Base-by-base conservation (phyloP, 163 green algal genomes). In the Scenedesmus sp. region DNA sequence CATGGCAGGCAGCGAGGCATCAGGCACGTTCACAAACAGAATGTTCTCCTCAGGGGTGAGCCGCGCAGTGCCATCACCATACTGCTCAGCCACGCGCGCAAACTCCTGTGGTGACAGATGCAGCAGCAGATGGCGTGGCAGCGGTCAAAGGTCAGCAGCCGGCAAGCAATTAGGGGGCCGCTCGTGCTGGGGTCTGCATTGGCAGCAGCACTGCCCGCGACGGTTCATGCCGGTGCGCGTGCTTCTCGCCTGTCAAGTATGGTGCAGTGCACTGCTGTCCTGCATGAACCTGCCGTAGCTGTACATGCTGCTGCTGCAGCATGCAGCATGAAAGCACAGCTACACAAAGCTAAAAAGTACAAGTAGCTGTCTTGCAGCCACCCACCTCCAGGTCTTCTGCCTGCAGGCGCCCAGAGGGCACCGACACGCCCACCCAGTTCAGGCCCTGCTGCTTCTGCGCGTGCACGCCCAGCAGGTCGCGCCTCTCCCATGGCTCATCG, bases 1-100 rank as follows among this genome's bases (percentile, higher is more conserved):
- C 93, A 99, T 94, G 1, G 90, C 96, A 3, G 96, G 94, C 81
- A 99, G 88, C 55, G 97, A 97, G 54, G 86, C 95, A 82, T 99
- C 94, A 0, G 96, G 96, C 3, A 99, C 94, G 92, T 99, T 98
- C 56, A 96, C 93, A 87, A 99, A 97, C 0, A 99, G 77, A 6
- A 99, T 92, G 93, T 99, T 99, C 95, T 99, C 96, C 94, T 99
- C 98, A 83, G 99, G 98, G 5, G 98, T 99, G 54, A 99, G 90
- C 2, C 98, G 96, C 77, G 99, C 85, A 7, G 97, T 98, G 60
- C 98, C 97, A 91, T 97, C 96, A 88, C 98, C 98, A 89, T 99
- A 99, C 87, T 93, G 95, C 66, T 97, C 95, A 18, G 95, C 95
- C 13, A 98, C 66, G 10, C 93, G 84, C 2, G 96, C 96, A 64